Conservation (phyloP, 1,139 yeast genomes). For the Candida neerlandica region DNA sequence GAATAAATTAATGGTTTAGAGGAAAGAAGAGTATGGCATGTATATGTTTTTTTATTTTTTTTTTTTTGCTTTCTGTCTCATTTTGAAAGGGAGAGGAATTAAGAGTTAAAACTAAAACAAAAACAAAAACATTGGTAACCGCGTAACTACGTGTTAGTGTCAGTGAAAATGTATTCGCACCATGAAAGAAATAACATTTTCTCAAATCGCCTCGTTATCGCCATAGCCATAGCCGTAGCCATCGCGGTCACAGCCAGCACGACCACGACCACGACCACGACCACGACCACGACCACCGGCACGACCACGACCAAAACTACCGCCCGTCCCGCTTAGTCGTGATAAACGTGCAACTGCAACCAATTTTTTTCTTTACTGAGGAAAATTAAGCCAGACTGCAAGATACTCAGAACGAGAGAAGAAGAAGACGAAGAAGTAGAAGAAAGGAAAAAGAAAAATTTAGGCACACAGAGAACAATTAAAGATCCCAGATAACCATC, state of each 20-base stretch:
- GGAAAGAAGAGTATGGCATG: conserved; percentile 1
- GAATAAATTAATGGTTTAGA: background rate
- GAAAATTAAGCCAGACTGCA: background rate
- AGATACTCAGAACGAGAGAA: background rate
- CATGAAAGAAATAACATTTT: too few relatives aligned
- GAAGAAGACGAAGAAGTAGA: too few relatives aligned
- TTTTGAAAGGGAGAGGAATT: conserved; percentile 2
- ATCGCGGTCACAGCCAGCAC: too few relatives aligned
- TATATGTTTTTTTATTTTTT: conserved; percentile 4
- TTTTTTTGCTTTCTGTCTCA: background rate
- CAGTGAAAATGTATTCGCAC: background rate
- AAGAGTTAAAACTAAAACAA: background rate
- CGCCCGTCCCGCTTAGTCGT: too few relatives aligned
- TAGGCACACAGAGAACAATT: background rate
- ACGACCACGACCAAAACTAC: too few relatives aligned
- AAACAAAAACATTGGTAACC: background rate
- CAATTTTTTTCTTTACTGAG: too few relatives aligned
- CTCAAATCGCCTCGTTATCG: too few relatives aligned
- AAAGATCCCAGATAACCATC: background rate
- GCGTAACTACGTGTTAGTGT: background rate
- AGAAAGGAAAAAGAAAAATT: background rate
- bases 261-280: too few relatives aligned
- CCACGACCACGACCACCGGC: too few relatives aligned
- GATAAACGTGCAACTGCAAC: too few relatives aligned
- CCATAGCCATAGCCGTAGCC: too few relatives aligned